Evolutionary conservation across 2,329 filamentous ascomycete genomes (phyloP).

Genomic region (Biscogniauxia marginata): DNA sequence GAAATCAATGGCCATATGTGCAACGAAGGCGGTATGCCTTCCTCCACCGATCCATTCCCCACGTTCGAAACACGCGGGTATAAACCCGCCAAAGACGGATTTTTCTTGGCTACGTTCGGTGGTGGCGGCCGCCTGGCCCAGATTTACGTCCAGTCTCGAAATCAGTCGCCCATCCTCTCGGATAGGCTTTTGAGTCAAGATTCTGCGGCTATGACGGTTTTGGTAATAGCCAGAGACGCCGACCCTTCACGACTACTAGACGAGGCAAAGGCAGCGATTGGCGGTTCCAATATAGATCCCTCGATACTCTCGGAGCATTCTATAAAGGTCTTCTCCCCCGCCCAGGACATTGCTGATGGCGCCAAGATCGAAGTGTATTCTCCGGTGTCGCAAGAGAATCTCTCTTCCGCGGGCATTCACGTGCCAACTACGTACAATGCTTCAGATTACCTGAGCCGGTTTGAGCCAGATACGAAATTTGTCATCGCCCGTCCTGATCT

Average conservation of each 20-base stretch:
- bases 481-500: conserved; percentile 23
- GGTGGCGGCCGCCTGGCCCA: conserved; percentile 25
- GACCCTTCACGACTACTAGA: background rate
- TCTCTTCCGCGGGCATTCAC: conserved; percentile 3
- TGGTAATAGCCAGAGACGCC: conserved; percentile 10
- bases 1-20: conserved; percentile 22
- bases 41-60: conserved; percentile 9
- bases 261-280: conserved; percentile 15
- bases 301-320: conserved; percentile 15
- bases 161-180: conserved; percentile 12
- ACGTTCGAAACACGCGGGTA: conserved; percentile 18
- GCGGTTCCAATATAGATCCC: conserved; percentile 1
- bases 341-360: background rate
- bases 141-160: conserved; percentile 19
- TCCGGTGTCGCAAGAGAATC: conserved; percentile 10
- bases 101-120: conserved; percentile 13
- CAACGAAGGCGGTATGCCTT: conserved; percentile 22
- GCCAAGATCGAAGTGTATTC: conserved; percentile 10
- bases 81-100: conserved; percentile 15
- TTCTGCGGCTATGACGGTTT: conserved; percentile 17
- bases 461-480: conserved; percentile 17
- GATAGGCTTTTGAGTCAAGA: conserved; percentile 17
- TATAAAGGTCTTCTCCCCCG: conserved; percentile 12
- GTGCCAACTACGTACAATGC: conserved; percentile 11
- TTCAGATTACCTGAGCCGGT: conserved; percentile 16